Percentiles rank a stretch among this genome's conserved stretches.
Evolutionary conservation across 257 asterid species (phyloP).

Genomic region (Nicotiana knightiana): DNA sequence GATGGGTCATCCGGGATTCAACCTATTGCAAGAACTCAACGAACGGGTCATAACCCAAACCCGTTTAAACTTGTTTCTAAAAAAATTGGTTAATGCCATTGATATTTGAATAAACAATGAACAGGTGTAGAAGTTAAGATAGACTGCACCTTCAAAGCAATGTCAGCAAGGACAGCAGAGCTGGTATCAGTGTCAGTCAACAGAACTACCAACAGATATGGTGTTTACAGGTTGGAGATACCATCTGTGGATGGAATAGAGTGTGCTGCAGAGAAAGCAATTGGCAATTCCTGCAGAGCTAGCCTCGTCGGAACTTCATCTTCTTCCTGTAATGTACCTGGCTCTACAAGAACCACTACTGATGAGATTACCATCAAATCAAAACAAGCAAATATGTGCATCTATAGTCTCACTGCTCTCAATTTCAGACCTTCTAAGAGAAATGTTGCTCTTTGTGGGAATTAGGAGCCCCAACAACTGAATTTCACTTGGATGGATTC

Average conservation of each 20-base stretch:
- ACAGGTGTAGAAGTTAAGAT: conserved; percentile 80
- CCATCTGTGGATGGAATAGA: conserved; percentile 83
- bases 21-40: neutral
- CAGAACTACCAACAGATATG: conserved; percentile 72
- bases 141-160: conserved; percentile 86
- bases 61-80: neutral
- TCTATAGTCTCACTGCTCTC: conserved; percentile 59
- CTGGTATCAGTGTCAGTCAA: conserved; percentile 68
- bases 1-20: neutral
- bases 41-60: neutral
- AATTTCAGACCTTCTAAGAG: conserved; percentile 67
- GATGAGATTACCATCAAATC: conserved; percentile 70
- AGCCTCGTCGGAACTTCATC: conserved; percentile 35
- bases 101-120: neutral
- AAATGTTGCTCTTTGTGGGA: conserved; percentile 53
- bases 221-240: conserved; percentile 70
- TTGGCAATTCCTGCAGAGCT: conserved; percentile 64
- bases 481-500: neutral
- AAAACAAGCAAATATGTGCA: conserved; percentile 50
- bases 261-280: conserved; percentile 71
- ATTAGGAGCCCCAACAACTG: neutral
- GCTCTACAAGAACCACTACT: conserved; percentile 44
- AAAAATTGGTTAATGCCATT: neutral
- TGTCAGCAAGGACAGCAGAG: conserved; percentile 60
- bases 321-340: conserved; percentile 46